Base-by-base conservation (phyloP, 805 yeast species). In the Candida nonsorbophila region DNA sequence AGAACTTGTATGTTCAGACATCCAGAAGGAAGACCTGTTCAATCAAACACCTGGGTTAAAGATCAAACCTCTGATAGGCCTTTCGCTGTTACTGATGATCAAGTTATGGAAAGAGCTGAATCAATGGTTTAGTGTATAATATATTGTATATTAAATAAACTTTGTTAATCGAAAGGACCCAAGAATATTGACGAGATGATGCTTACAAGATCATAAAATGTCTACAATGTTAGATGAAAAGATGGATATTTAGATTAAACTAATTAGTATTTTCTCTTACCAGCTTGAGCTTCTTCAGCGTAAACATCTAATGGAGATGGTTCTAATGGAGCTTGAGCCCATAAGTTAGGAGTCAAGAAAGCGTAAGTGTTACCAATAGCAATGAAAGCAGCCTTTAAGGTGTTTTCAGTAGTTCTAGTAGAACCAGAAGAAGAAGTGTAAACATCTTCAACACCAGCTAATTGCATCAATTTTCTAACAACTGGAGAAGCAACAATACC, bases 401-500 rank as follows among this genome's bases (percentile, higher is more conserved):
- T 92, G 95, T 92, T 92, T 79, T 92, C 98, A 60, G 88, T 77
- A 63, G 98, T 92, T 84, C 97, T 87, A 79, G 98, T 92, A 57
- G 95, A 84, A 74, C 98, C 98, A 50, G 92, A 79, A 57, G 98
- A 90, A 58, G 94, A 79, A 55, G 98, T 92, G 87, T 88, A 92
- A 61, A 92, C 95, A 74, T 92, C 98, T 77, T 90, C 95, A 69
- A 92, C 81, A 85, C 98, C 98, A 64, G 97, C 98, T 68, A 92
- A 84, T 77, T 90, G 95, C 76, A 92, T 77, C 72, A 92, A 81
- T 76, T 87, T 87, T 84, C 88, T 90, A 69, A 92, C 97, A 53
- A 95, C 96, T 69, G 98, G 97, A 55, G 98, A 92, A 64, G 98
- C 98, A 57, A 92, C 96, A 65, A 92, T 85, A 84, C 97, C 97